These are phyloP conservation scores for Podaxis pistillaris DNA, from an alignment of 768 basidiomycete species.

Conservation along the genomic window DNA sequence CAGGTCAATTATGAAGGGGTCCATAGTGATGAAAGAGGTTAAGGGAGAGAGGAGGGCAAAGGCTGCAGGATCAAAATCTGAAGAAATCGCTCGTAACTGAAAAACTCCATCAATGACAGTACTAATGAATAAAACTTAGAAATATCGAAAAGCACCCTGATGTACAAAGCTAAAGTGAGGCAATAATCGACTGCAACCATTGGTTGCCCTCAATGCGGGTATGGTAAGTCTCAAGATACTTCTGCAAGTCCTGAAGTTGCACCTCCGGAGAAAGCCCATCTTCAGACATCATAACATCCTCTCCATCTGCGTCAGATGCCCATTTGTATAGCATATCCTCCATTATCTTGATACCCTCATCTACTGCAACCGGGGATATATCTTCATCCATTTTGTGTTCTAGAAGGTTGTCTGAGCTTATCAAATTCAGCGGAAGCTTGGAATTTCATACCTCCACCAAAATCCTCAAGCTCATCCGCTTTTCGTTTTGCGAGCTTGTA, in stretches of 20 bases:
- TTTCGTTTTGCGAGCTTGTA: conserved; percentile 81
- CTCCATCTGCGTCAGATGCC: conserved; percentile 42
- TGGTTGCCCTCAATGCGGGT: conserved; percentile 72
- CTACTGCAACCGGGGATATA: conserved; percentile 58
- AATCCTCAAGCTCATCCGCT: conserved; percentile 89
- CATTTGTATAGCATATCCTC: conserved; percentile 77
- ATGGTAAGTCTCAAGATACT: conserved; percentile 62
- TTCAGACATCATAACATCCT: conserved; percentile 46
- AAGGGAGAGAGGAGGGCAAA: no score
- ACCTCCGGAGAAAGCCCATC: conserved; percentile 21
- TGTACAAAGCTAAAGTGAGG: conserved; percentile 24
- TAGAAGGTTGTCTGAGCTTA: background rate
- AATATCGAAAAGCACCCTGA: background rate
- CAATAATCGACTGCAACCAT: conserved; percentile 70
- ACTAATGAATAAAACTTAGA: background rate
- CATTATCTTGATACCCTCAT: conserved; percentile 80
- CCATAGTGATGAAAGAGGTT: no score
- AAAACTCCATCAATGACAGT: no score
- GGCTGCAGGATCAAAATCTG: no score
- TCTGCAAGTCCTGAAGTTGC: conserved; percentile 42
- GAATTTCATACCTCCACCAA: conserved; percentile 39
- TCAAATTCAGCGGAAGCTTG: background rate
- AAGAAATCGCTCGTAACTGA: no score
- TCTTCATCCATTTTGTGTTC: conserved; percentile 28
- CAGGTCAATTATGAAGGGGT: no score